Evolutionary conservation across 495 filamentous ascomycete genomes (phyloP).

Genomic region (Melanomma pulvis-pyrius): DNA sequence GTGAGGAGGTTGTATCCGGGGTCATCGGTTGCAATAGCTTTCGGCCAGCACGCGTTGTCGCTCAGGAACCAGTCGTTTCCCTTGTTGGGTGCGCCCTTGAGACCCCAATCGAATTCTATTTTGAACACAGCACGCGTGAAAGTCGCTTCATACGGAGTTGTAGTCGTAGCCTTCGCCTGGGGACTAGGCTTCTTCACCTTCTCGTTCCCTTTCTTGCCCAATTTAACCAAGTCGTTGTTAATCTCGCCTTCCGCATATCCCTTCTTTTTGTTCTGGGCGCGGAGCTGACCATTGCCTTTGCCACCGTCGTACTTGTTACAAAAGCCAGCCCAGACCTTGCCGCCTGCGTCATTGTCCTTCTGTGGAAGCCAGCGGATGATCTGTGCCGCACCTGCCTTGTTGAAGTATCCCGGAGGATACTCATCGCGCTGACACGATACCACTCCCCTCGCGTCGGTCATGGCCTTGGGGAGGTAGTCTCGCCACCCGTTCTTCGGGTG

Average conservation of each 20-base stretch:
- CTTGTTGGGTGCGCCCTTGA: background rate
- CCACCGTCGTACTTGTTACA: background rate
- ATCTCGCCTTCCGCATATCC: background rate
- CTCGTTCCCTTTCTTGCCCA: background rate
- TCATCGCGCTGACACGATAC: background rate
- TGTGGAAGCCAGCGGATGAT: background rate
- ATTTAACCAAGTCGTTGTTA: background rate
- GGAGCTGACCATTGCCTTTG: background rate
- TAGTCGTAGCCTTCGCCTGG: background rate
- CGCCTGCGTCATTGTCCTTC: background rate
- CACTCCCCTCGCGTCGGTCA: background rate
- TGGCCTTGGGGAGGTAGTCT: background rate
- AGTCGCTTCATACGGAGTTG: background rate
- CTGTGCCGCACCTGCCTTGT: background rate
- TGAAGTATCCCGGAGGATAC: background rate
- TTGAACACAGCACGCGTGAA: conserved; percentile 3
- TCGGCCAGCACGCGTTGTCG: conserved; percentile 11
- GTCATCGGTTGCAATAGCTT: background rate
- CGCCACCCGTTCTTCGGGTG: background rate
- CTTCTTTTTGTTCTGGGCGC: background rate
- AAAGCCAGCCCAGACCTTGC: background rate
- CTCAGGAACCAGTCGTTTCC: conserved; percentile 6
- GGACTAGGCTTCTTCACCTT: background rate
- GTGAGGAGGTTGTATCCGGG: background rate
- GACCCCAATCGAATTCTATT: background rate